Percentiles rank a stretch among this genome's conserved stretches.
phyloP scores from a whole-genome alignment of 768 basidiomycete species.

The Roridomyces roridus region DNA sequence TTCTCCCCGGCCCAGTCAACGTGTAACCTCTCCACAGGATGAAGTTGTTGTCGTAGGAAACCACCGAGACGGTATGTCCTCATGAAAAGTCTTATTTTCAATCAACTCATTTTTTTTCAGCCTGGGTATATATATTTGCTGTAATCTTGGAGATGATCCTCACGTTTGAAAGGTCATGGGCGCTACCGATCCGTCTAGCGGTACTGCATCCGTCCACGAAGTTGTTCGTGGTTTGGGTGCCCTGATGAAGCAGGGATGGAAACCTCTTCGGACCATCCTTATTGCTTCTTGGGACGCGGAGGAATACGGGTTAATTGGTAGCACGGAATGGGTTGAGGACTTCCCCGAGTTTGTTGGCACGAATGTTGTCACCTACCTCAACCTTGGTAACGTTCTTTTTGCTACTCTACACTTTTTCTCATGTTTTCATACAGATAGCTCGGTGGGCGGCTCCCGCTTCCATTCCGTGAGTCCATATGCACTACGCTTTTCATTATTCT shows the following conservation, averaged over 20 bases:
- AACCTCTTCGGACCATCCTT: slow-evolving; percentile 72
- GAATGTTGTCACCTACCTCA: slow-evolving; percentile 87
- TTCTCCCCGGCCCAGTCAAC: background rate
- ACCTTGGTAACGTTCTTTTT: slow-evolving; percentile 54
- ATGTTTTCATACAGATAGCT: slow-evolving; percentile 49
- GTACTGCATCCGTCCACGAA: slow-evolving; percentile 63
- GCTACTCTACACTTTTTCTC: slow-evolving; percentile 8
- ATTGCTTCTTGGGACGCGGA: slow-evolving; percentile 76
- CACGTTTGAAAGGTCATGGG: slow-evolving; percentile 49
- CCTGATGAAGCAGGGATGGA: slow-evolving; percentile 65
- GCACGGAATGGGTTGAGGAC: slow-evolving; percentile 95
- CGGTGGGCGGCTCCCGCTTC: slow-evolving; percentile 69
- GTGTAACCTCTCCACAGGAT: slow-evolving; percentile 34
- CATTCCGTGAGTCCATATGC: slow-evolving; percentile 27
- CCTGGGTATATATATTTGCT: slow-evolving; percentile 12
- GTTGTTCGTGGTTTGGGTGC: slow-evolving; percentile 60
- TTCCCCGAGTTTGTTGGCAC: slow-evolving; percentile 81
- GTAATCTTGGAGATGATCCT: too few relatives aligned
- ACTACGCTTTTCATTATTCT: background rate
- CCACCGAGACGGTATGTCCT: slow-evolving; percentile 67
- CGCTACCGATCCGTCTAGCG: slow-evolving; percentile 60
- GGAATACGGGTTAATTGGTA: slow-evolving; percentile 72
- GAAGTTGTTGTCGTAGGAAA: slow-evolving; percentile 76
- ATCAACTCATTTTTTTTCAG: background rate
- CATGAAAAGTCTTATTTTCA: background rate